Percentiles rank a stretch among this genome's conserved stretches.
Evolutionary conservation across 257 asterid genomes (phyloP).

Genomic region (Solanum ahanhuiri): DNA sequence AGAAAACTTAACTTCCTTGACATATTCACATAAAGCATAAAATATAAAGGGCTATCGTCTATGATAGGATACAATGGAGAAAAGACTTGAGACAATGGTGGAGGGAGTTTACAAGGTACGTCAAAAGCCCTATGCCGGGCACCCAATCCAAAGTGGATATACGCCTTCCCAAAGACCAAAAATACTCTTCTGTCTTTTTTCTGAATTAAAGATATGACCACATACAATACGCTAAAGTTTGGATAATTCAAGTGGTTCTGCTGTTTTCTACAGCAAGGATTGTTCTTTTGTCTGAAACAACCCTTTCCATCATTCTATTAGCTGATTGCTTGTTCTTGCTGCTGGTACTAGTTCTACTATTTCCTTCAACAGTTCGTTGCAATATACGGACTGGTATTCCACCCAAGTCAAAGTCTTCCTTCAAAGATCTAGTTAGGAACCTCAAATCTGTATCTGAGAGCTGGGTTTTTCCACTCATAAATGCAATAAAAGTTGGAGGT

Average conservation of each 20-base stretch:
- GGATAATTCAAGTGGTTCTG: not conserved
- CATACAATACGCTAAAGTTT: not conserved
- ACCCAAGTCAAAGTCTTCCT: constrained; percentile 87
- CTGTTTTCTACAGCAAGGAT: constrained; percentile 19
- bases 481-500: constrained; percentile 94
- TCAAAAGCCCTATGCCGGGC: not conserved
- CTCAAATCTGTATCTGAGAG: constrained; percentile 71
- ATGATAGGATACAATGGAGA: not conserved
- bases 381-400: constrained; percentile 85
- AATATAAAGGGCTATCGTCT: not conserved
- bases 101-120: not conserved
- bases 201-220: not conserved
- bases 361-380: constrained; percentile 48
- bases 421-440: constrained; percentile 74
- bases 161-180: not conserved
- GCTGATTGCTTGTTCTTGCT: constrained; percentile 28
- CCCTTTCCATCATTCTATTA: constrained; percentile 25
- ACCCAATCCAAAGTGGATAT: not conserved
- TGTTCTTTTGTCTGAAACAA: constrained; percentile 53
- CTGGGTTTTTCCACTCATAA: constrained; percentile 54
- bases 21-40: not conserved
- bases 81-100: not conserved
- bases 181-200: not conserved
- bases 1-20: not conserved
- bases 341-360: constrained; percentile 7